Conservation (phyloP, 352 stramenopile genomes). For the Phytopythium delawarense region DNA sequence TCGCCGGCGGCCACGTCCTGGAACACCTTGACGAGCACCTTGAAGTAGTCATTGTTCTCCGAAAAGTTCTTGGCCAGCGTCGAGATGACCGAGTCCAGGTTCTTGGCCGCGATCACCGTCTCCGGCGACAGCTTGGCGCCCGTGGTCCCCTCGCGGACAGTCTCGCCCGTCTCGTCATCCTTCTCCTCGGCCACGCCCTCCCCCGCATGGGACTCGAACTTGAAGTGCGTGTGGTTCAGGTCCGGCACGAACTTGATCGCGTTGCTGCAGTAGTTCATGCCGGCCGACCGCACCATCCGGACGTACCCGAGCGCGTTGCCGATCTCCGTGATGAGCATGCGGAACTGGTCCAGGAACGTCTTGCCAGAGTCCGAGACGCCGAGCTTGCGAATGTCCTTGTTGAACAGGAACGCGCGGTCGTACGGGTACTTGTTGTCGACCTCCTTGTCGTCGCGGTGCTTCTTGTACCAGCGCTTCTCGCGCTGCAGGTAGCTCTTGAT, state of each 20-base stretch:
- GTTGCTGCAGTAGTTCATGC: slow-evolving; percentile 92
- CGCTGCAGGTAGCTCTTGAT: slow-evolving; percentile 92
- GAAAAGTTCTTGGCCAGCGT: slow-evolving; percentile 89
- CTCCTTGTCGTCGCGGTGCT: slow-evolving; percentile 85
- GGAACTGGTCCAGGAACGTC: slow-evolving; percentile 90
- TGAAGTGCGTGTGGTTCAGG: slow-evolving; percentile 84
- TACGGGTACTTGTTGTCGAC: slow-evolving; percentile 94
- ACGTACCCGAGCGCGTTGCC: slow-evolving; percentile 93
- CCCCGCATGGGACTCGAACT: slow-evolving; percentile 70
- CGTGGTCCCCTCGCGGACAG: slow-evolving; percentile 37
- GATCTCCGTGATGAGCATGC: slow-evolving; percentile 90
- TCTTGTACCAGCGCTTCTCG: slow-evolving; percentile 92
- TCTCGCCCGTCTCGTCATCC: slow-evolving; percentile 51
- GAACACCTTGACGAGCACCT: slow-evolving; percentile 87
- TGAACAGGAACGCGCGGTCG: slow-evolving; percentile 88
- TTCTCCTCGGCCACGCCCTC: slow-evolving; percentile 51
- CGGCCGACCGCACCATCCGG: slow-evolving; percentile 90
- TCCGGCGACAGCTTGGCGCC: slow-evolving; percentile 72
- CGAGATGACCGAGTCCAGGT: slow-evolving; percentile 84
- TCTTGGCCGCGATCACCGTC: slow-evolving; percentile 79
- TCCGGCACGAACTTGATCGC: slow-evolving; percentile 92
- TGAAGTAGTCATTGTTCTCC: slow-evolving; percentile 93
- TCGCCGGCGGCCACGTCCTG: slow-evolving; percentile 85
- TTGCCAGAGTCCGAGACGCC: slow-evolving; percentile 82
- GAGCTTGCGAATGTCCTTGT: slow-evolving; percentile 88